These are phyloP conservation scores for Ascochyta rabiei DNA, from an alignment of 2,329 filamentous ascomycete genomes.

Conservation along the genomic window DNA sequence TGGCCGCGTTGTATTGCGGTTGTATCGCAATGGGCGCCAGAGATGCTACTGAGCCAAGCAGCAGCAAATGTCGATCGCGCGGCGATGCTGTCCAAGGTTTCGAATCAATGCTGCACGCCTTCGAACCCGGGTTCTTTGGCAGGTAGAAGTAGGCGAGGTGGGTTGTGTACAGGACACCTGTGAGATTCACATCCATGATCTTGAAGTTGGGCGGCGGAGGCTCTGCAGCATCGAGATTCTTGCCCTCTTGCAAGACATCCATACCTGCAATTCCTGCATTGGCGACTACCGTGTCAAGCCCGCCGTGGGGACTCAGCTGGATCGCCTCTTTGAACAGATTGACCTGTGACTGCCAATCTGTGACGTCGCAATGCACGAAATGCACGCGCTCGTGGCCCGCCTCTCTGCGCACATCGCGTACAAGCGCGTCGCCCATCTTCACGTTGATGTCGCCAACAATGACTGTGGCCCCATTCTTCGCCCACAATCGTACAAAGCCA, in stretches of 20 bases:
- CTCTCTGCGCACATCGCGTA: slow-evolving; percentile 57
- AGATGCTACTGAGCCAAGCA: slow-evolving; percentile 68
- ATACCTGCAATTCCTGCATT: slow-evolving; percentile 67
- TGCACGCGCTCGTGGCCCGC: slow-evolving; percentile 55
- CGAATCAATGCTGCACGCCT: slow-evolving; percentile 38
- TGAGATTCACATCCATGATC: slow-evolving; percentile 67
- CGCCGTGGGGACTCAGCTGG: slow-evolving; percentile 59
- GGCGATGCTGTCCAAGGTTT: slow-evolving; percentile 32
- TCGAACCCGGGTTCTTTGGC: slow-evolving; percentile 55
- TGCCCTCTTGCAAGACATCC: slow-evolving; percentile 56
- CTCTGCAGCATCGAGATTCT: slow-evolving; percentile 52
- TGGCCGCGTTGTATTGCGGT: slow-evolving; percentile 64
- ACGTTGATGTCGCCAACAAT: slow-evolving; percentile 69
- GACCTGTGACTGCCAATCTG: slow-evolving; percentile 68
- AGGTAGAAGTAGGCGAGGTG: slow-evolving; percentile 69
- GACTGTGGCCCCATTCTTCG: slow-evolving; percentile 58
- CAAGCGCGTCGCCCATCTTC: slow-evolving; percentile 59
- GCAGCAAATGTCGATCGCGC: slow-evolving; percentile 65
- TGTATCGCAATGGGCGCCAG: slow-evolving; percentile 50
- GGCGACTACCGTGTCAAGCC: slow-evolving; percentile 68
- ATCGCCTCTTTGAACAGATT: slow-evolving; percentile 66
- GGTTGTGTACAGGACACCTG: slow-evolving; percentile 68
- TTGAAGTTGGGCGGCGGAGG: slow-evolving; percentile 59
- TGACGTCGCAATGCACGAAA: slow-evolving; percentile 69
- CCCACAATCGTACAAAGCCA: slow-evolving; percentile 48